Evolutionary conservation across 2,329 filamentous ascomycete species (phyloP), one percentile per base, ranked within the genome.

Genomic region (Colletotrichum sp.): DNA sequence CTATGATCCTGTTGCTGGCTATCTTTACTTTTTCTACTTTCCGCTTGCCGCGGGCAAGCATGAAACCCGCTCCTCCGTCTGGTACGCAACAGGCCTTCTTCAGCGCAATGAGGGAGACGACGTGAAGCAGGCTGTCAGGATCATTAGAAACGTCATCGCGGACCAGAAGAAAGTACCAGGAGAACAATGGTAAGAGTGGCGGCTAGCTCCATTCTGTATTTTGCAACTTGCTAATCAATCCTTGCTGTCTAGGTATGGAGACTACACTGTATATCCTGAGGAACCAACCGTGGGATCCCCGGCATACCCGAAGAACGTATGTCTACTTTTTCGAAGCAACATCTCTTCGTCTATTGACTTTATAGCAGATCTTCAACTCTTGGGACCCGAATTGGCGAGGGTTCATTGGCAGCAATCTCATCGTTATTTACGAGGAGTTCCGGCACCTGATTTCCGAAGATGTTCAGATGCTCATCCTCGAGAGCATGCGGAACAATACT

Each of bases 381-480:
- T 93, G 90, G 89, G 92, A 93, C 78, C 91, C 91, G 1, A 93
- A 93, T 75, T 93, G 91, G 91, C 86, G 92, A 69, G 91, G 91
- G 1, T 93, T 93, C 72, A 86, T 93, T 34, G 90, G 90, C 9
- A 92, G 90, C 0, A 87, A 89, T 0, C 86, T 93, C 15, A 88
- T 93, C n/a, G 83, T 92, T 26, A 88, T 88, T 30, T 84, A 92
- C 21, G 91, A 93, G 79, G 91, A 93, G 76, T 93, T 90, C 69
- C 80, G 85, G 0, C 80, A 88, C 69, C 83, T 92, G 2, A 77
- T 89, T 3, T 83, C 80, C 52, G 70, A 79, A 57, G 64, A 79
- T 2, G 84, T 85, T 0, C 82, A 85, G 60, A 69, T 79, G 0
- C 83, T 89, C 15, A 89, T 93, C 69, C 80, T 92, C 0, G 85